These are phyloP conservation scores for Malus hybrid DNA, from an alignment of 331 rosid genomes.

Conservation along the genomic window DNA sequence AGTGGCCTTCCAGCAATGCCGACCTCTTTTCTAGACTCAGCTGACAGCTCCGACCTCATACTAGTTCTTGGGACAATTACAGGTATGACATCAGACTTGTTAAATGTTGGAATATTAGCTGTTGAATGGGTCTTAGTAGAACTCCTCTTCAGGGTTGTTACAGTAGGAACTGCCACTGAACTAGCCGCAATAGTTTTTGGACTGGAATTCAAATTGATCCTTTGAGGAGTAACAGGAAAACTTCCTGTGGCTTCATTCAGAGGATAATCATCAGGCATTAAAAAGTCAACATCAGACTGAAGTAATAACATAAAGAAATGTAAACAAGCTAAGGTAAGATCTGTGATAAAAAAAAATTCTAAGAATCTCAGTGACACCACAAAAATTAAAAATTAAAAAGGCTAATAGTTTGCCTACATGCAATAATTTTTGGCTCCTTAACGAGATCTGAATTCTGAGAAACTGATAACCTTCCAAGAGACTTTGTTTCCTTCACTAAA, in stretches of 20 bases:
- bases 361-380: not conserved
- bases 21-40: conserved; percentile 73
- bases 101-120: conserved; percentile 41
- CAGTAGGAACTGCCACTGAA: conserved; percentile 49
- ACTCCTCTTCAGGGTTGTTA: conserved; percentile 55
- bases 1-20: conserved; percentile 58
- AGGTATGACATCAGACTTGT: conserved; percentile 70
- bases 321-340: not conserved
- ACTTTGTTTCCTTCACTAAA: conserved; percentile 66
- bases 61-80: conserved; percentile 86
- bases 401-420: conserved; percentile 47
- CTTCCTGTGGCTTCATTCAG: conserved; percentile 79
- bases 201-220: conserved; percentile 55
- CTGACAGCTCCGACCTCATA: conserved; percentile 50
- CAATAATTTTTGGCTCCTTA: conserved; percentile 68
- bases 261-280: conserved; percentile 21
- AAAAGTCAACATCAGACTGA: conserved; percentile 19
- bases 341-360: not conserved
- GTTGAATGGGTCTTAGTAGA: conserved; percentile 52
- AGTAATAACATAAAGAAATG: not conserved
- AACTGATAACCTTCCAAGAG: conserved; percentile 86
- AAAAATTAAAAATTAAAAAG: not conserved
- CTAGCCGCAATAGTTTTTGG: conserved; percentile 53
- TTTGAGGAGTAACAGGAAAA: conserved; percentile 88
- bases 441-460: conserved; percentile 79